A percentile compares a stretch with the other conserved stretches of the same genome.
Evolutionary conservation across 805 yeast species (phyloP).

Genomic region (Kodamaea restingae): DNA sequence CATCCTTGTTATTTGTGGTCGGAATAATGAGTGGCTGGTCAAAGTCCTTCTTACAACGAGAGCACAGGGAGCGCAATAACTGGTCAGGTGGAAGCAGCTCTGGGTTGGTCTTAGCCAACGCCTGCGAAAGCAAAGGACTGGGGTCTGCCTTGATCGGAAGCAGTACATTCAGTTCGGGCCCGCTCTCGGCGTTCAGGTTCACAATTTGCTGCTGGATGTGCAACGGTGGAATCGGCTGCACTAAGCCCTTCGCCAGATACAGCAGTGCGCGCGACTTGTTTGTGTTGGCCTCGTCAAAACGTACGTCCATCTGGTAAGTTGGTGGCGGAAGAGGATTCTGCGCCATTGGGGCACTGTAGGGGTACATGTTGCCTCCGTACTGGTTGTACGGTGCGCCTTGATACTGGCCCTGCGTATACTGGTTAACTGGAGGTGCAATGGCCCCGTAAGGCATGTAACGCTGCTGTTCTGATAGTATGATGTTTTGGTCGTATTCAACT

Average conservation of each 20-base stretch:
- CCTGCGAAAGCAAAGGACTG: constrained; percentile 8
- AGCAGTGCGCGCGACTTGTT: constrained; percentile 9
- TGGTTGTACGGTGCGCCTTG: constrained; percentile 17
- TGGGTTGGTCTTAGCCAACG: constrained; percentile 8
- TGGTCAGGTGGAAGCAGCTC: constrained; percentile 11
- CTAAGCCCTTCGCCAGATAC: constrained; percentile 17
- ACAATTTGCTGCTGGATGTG: constrained; percentile 41
- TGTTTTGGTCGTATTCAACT: constrained; percentile 11
- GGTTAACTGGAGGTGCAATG: constrained; percentile 2
- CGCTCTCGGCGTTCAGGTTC: constrained; percentile 12
- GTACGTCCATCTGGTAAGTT: constrained; percentile 12
- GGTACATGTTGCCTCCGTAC: constrained; percentile 14
- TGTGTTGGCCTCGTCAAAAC: constrained; percentile 11
- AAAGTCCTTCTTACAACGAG: constrained; percentile 59
- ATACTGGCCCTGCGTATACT: constrained; percentile 8
- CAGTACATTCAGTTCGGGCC: constrained; percentile 3
- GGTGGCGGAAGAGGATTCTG: constrained; percentile 13
- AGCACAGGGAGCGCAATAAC: constrained; percentile 33
- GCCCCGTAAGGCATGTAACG: constrained; percentile 6
- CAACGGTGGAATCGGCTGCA: constrained; percentile 38
- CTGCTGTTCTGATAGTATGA: constrained; percentile 9
- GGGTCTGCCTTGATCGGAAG: constrained; percentile 11
- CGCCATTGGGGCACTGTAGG: constrained; percentile 13
- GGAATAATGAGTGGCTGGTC: constrained; percentile 40
- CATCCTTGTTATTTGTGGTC: constrained; percentile 15